Evolutionary conservation across 2,329 filamentous ascomycete species (phyloP).

Genomic region (Diaporthe sp.): DNA sequence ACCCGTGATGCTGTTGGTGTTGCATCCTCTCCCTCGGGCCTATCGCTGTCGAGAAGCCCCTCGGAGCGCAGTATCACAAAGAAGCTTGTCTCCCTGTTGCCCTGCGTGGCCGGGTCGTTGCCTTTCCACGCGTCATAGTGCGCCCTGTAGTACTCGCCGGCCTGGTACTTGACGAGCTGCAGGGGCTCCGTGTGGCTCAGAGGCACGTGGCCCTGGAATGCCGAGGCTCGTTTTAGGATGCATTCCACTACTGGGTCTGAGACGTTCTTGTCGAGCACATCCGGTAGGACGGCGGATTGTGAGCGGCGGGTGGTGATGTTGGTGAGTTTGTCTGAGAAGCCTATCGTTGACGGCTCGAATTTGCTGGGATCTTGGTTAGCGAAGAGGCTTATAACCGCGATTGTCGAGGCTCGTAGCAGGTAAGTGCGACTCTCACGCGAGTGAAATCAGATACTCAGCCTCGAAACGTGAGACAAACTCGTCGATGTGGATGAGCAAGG

Average conservation of each 20-base stretch:
- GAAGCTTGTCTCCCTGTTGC: conserved; percentile 3
- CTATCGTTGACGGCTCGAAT: background rate
- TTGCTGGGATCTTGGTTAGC: background rate
- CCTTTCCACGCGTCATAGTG: conserved; percentile 15
- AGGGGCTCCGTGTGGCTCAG: background rate
- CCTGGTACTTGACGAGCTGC: conserved; percentile 4
- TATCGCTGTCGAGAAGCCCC: background rate
- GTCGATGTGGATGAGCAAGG: conserved; percentile 12
- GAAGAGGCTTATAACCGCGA: too few species aligned
- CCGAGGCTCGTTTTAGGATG: background rate
- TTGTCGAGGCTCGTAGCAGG: background rate
- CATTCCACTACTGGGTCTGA: background rate
- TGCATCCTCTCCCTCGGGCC: background rate
- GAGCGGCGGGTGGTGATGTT: background rate
- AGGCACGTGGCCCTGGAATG: conserved; percentile 11
- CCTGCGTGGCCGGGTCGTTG: background rate
- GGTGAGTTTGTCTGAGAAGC: background rate
- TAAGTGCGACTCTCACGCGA: background rate
- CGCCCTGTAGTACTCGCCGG: conserved; percentile 6
- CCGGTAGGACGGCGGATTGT: background rate
- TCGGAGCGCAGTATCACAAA: background rate
- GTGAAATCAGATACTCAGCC: conserved; percentile 11
- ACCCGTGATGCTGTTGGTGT: background rate
- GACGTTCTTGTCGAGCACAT: background rate
- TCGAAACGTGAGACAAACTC: conserved; percentile 21